Evolutionary conservation across 2,329 filamentous ascomycete species (phyloP), one percentile per base, ranked within the genome.

Genomic region (Ploettnerulaceae sp.): DNA sequence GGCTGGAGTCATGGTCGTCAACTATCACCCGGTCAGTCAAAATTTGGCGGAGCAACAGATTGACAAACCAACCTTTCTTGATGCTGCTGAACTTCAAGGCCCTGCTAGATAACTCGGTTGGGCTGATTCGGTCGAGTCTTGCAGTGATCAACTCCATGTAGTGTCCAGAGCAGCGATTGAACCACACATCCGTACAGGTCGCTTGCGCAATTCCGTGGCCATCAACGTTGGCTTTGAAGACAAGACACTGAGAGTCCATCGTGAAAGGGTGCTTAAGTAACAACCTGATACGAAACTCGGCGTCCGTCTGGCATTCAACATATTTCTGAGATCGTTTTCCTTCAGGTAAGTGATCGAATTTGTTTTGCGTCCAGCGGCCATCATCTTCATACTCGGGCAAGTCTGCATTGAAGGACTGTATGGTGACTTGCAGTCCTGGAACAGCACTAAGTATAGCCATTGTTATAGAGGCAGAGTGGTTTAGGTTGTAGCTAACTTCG

Each of bases 401-500:
- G 7, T 45, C 35, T 26, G 40, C 17, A 5, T 49, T 45, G 15
- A 52, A 32, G 4, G 45, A 55, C 8, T 47, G 18, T 12, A 61
- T 51, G 7, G 52, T 51, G 17, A 59, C 51, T 47, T 53, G 17
- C 21, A 61, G 15, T 8, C 57, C 53, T 8, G 57, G 54, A 8
- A 54, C 24, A 14, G n/a, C 49, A 9, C 44, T 21, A 15, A 57
- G 48, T 21, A 61, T 52, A 5, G 57, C 58, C 58, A 61, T 59
- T 5, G 15, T 47, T n/a, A n/a, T 1, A 34, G 22, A 20, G 31
- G 14, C 14, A 9, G 4, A 37, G 26, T 9, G 11, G 12, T 12
- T 18, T 22, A 41, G 8, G 12, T 9, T 32, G 8, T 18, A 20
- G 34, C 17, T 29, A 21, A 14, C n/a, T n/a, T n/a, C n/a, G 22